These are phyloP conservation scores for Nitzschia palea DNA, from an alignment of 108 stramenopile genomes.

Conservation along the genomic window DNA sequence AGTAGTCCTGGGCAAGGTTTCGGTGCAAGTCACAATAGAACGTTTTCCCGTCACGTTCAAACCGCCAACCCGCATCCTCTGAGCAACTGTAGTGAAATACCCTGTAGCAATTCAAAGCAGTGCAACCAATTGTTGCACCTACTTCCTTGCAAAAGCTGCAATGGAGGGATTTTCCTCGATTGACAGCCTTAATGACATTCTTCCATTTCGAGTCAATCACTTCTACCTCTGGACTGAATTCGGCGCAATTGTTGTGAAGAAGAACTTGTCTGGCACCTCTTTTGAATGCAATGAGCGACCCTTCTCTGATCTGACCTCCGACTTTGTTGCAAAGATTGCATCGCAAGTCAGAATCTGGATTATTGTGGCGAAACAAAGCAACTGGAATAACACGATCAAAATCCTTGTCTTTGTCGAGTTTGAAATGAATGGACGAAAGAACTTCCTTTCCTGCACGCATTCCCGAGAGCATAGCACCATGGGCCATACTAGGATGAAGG, in stretches of 20 bases:
- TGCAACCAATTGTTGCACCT: slow-evolving; percentile 61
- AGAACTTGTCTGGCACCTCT: slow-evolving; percentile 45
- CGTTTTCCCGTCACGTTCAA: slow-evolving; percentile 57
- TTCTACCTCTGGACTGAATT: slow-evolving; percentile 55
- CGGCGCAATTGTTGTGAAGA: slow-evolving; percentile 60
- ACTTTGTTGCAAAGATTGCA: slow-evolving; percentile 46
- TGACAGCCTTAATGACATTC: slow-evolving; percentile 54
- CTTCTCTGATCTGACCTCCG: slow-evolving; percentile 42
- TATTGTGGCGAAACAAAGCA: slow-evolving; percentile 38
- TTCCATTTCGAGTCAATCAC: slow-evolving; percentile 47
- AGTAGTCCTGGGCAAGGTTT: slow-evolving; percentile 7
- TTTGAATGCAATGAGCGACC: slow-evolving; percentile 54
- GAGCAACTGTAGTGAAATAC: slow-evolving; percentile 52
- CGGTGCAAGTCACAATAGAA: slow-evolving; percentile 48
- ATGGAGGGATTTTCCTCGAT: slow-evolving; percentile 36
- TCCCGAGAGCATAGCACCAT: slow-evolving; percentile 81
- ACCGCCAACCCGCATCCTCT: slow-evolving; percentile 64
- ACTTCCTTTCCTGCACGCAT: slow-evolving; percentile 64
- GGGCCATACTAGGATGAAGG: slow-evolving; percentile 74
- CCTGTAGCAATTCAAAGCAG: slow-evolving; percentile 31
- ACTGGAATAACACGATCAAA: slow-evolving; percentile 48
- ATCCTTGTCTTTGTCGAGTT: slow-evolving; percentile 13
- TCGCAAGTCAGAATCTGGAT: slow-evolving; percentile 33
- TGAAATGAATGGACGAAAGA: slow-evolving; percentile 29
- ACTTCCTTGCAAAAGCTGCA: slow-evolving; percentile 38